Percentiles rank a stretch among this genome's conserved stretches.
Conservation (phyloP, 306 rosid species). For the Cicer yamashitae region DNA sequence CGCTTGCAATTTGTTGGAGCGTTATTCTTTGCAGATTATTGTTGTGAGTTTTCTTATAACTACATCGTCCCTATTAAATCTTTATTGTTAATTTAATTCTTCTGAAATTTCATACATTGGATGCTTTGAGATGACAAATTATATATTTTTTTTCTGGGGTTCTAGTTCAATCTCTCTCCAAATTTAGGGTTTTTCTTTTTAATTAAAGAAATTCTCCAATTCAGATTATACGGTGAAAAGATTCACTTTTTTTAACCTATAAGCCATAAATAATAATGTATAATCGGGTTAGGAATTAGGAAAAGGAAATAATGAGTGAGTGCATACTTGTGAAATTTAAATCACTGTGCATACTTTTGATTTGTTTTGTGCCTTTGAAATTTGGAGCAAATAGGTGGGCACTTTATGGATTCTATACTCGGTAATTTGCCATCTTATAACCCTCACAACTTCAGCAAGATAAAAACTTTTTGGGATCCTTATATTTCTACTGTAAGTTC, state of each 20-base stretch:
- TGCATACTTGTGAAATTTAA: slow-evolving; percentile 39
- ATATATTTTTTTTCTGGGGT: too few relatives aligned
- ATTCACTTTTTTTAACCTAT: too few relatives aligned
- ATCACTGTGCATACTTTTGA: slow-evolving; percentile 19
- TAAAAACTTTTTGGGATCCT: slow-evolving; percentile 82
- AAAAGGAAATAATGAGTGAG: background rate
- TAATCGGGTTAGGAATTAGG: too few relatives aligned
- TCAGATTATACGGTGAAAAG: too few relatives aligned
- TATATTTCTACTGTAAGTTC: slow-evolving; percentile 79
- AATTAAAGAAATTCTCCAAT: too few relatives aligned
- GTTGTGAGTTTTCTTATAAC: background rate
- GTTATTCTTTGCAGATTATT: background rate
- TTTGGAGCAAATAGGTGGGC: slow-evolving; percentile 34
- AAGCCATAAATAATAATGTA: too few relatives aligned
- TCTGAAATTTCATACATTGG: too few relatives aligned
- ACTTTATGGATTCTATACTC: slow-evolving; percentile 74
- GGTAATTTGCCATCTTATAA: slow-evolving; percentile 90
- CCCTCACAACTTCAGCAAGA: slow-evolving; percentile 95
- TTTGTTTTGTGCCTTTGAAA: slow-evolving; percentile 13
- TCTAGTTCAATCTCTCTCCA: too few relatives aligned
- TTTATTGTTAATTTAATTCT: too few relatives aligned
- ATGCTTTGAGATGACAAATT: too few relatives aligned
- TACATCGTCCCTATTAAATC: too few relatives aligned
- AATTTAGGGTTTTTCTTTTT: too few relatives aligned
- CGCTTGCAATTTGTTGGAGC: background rate